Evolutionary conservation across 2,329 filamentous ascomycete genomes (phyloP), one percentile per base, ranked within the genome.

Genomic region (Aspergillus fumigatus): DNA sequence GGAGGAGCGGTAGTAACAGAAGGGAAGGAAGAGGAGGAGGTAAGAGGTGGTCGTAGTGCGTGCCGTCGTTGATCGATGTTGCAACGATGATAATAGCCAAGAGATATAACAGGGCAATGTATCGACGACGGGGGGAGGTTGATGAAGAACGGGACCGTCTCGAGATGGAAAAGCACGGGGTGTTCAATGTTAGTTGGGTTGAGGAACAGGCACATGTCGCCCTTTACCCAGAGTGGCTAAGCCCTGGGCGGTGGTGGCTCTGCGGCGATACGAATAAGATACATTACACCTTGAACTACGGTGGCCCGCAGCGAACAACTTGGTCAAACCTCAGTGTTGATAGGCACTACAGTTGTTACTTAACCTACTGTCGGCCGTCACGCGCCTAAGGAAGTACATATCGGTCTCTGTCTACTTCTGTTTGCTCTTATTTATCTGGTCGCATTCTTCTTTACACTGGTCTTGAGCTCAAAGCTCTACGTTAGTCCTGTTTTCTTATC

Each of bases 141-240:
- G 58, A 51, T 55, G 54, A 54, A 54, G 51, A 56, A 58, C 48
- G 41, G 53, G 48, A 48, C 47, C 56, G 53, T 50, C 49, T 54
- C 60, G 57, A 57, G 43, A 47, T 59, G 58, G 54, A 60, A 59
- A 63, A 58, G 63, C 58, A 64, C 63, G 60, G 57, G 57, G 21
- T 26, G 21, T 47, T 47, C 43, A 47, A 47, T 47, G 43, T 54
- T 62, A 59, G 63, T 67, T 65, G 64, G 63, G 59, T 65, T 51
- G 57, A 59, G 43, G 23, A 43, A 56, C 58, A 65, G 63, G 63
- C 64, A 63, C 64, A 60, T 63, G 63, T 63, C 61, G 62, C 59
- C 51, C 62, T 63, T 62, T 62, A 60, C 60, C 63, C 57, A 56
- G 58, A 60, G 61, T 54, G 60, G 60, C 59, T 56, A 59, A 52